Base-by-base conservation (phyloP, 768 basidiomycete species). In the Russula sp. region DNA sequence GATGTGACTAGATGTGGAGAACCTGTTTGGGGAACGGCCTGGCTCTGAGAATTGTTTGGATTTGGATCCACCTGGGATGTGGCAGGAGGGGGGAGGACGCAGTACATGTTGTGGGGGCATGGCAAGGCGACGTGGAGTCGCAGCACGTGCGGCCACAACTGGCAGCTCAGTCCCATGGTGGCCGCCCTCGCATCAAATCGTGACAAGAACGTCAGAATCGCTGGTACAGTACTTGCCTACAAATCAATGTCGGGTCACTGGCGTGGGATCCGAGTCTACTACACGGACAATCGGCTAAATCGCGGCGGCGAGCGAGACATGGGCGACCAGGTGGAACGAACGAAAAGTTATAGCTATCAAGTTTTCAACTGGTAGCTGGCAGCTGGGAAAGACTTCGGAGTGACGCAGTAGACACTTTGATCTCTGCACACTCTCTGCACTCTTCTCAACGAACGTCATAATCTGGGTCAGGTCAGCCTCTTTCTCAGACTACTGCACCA, bases 361-460 rank as follows among this genome's bases (percentile, higher is more conserved):
- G 34, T 10, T 34, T 34, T 34, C 34, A 34, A 34, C 34, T 32
- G 32, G 32, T 32, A 1, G 9, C 32, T 9, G 32, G 32, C 32
- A 32, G 9, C 32, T 8, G 32, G 32, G 32, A 32, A 32, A 32
- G 7, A 32, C 32, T 34, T 9, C 34, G 34, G 11, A 34, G 34
- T 34, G 34, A 34, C 10, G 10, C 34, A 34, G 34, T 34, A 9
- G 34, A 34, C n/a, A 7, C 40, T 76, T 72, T 49, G 62, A 73
- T 34, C n/a, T n/a, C n/a, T n/a, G n/a, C n/a, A n/a, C n/a, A n/a
- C n/a, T 66, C 62, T 75, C 26, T 75, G 75, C 62, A 73, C 73
- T 24, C 56, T 75, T 40, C 48, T 75, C 38, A 36, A 66, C 34
- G 67, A 59, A 26, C 67, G 68, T 52, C 68, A 69, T 46, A 62